Base-by-base conservation (phyloP, 345 rosid species). In the Aquilaria sinensis region DNA sequence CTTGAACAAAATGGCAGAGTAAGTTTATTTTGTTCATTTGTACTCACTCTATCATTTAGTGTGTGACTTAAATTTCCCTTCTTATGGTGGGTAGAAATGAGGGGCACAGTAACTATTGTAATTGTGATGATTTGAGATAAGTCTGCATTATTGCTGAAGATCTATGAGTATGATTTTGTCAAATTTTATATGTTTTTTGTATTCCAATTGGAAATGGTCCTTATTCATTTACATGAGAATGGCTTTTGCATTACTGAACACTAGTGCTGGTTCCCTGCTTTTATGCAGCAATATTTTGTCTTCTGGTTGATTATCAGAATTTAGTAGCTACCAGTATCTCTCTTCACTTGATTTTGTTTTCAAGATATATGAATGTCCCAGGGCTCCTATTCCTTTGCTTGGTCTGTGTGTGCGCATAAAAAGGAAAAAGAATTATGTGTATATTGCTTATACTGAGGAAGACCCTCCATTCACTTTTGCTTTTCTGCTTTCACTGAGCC, bases 1-100 rank as follows among this genome's bases (percentile, higher is more conserved):
- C 61, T 72, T 94, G 78, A 75, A 79, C 57, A 76, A 88, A 77
- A 83, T 94, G 96, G 95, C 87, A 16, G 87, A 55, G 41, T 89
- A 80, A 76, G 23, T 62, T 50, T 62, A n/a, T 37, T 55, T 67
- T 37, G 34, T 70, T 59, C 37, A 14, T 53, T 68, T 61, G 53
- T 47, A 51, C 54, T 62, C 62, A 23, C 23, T 66, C 34, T 65
- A 31, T 54, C 41, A 51, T 53, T 31, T 49, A 66, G 69, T 37
- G 48, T 14, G 31, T 58, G 31, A 43, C 58, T 23, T 23, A 23
- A 37, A 9, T 66, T 58, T 50, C 31, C 66, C 72, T 41, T 50
- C 31, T 1, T 30, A 48, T 30, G 10, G 12, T 51, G 32, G 34
- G 58, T 63, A 61, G 47, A 61, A 15, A 43, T 14, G 5, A 7